These are phyloP conservation scores for Lachancea waltii DNA, from an alignment of 805 yeast genomes.

Conservation along the genomic window DNA sequence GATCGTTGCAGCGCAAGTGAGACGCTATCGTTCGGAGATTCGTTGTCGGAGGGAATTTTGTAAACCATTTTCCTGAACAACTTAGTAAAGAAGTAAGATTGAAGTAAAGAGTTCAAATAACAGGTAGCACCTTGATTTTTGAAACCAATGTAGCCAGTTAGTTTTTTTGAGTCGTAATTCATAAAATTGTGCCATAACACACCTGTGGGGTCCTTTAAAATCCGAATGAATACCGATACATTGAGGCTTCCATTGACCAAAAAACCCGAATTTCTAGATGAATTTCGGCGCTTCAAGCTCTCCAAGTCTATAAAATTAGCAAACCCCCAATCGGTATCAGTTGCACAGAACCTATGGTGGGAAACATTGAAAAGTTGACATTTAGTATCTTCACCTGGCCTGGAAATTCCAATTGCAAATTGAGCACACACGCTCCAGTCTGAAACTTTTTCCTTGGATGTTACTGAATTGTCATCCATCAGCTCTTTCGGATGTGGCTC, in stretches of 20 bases:
- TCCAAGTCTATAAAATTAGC: conserved; percentile 61
- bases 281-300: conserved; percentile 37
- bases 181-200: conserved; percentile 86
- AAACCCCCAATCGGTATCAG: conserved; percentile 95
- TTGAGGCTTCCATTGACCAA: conserved; percentile 52
- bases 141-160: conserved; percentile 87
- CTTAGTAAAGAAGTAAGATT: conserved; percentile 82
- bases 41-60: conserved; percentile 74
- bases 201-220: conserved; percentile 85
- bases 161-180: conserved; percentile 79
- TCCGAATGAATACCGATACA: conserved; percentile 69
- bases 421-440: conserved; percentile 90
- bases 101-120: conserved; percentile 80
- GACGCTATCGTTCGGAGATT: conserved; percentile 51
- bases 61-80: conserved; percentile 79
- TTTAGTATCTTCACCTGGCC: conserved; percentile 57
- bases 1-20: conserved; percentile 82
- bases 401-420: conserved; percentile 79
- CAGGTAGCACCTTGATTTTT: conserved; percentile 98
- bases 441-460: conserved; percentile 31
- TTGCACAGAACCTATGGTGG: conserved; percentile 67
- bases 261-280: conserved; percentile 35
- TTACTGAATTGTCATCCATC: conserved; percentile 26
- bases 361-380: conserved; percentile 58
- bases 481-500: conserved; percentile 52